Evolutionary conservation across 148 eudicot species (phyloP).

Genomic region (Nepenthes gracilis): DNA sequence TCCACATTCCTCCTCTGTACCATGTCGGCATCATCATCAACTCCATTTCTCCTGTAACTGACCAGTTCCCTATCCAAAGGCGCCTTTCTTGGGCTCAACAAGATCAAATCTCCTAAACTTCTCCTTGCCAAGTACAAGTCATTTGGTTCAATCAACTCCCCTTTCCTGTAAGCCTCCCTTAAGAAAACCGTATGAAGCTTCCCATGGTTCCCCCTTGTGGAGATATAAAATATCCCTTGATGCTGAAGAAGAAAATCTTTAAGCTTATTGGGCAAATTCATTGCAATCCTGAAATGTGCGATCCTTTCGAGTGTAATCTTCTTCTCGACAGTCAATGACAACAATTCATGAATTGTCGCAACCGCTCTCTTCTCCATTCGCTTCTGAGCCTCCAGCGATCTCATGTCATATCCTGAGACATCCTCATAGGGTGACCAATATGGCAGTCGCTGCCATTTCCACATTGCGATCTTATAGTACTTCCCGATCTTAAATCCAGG

Average conservation of each 20-base stretch:
- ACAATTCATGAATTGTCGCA: constrained; percentile 74
- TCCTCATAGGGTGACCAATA: constrained; percentile 98
- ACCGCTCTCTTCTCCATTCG: constrained; percentile 86
- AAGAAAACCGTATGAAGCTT: constrained; percentile 90
- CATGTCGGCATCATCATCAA: constrained; percentile 15
- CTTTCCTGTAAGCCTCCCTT: constrained; percentile 83
- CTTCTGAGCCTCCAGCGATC: constrained; percentile 86
- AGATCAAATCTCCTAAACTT: constrained; percentile 51
- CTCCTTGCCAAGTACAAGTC: constrained; percentile 91
- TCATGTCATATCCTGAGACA: constrained; percentile 74
- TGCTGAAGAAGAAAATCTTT: constrained; percentile 84
- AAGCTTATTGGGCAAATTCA: constrained; percentile 83
- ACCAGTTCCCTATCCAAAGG: constrained; percentile 43
- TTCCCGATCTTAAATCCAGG: constrained; percentile 86
- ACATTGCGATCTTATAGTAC: constrained; percentile 81
- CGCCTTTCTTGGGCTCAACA: constrained; percentile 63
- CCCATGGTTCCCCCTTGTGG: constrained; percentile 92
- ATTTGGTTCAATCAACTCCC: constrained; percentile 80
- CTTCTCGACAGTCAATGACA: constrained; percentile 89
- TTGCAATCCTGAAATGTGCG: constrained; percentile 68
- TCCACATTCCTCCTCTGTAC: constrained; percentile 11
- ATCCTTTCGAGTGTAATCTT: constrained; percentile 94
- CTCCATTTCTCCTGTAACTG: constrained; percentile 32
- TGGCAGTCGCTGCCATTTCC: constrained; percentile 98
- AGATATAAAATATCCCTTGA: constrained; percentile 92